phyloP scores from a whole-genome alignment of 495 filamentous ascomycete genomes.

The Penicillium paxilli region DNA sequence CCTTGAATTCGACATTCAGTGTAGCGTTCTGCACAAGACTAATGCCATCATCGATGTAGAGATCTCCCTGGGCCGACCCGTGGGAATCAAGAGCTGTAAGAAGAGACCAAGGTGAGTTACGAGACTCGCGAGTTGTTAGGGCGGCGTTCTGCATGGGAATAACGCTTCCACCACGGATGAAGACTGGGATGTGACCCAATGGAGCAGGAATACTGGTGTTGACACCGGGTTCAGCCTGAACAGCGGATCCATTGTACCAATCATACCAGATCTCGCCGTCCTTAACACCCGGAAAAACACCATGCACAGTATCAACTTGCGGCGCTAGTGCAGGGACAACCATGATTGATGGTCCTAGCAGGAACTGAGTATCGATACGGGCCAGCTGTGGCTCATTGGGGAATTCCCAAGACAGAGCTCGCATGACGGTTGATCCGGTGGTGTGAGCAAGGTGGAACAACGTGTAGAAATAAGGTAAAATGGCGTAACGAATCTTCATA shows the following conservation, averaged over 20 bases:
- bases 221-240: slow-evolving; percentile 55
- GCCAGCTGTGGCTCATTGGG: slow-evolving; percentile 72
- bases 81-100: slow-evolving; percentile 59
- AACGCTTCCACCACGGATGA: slow-evolving; percentile 67
- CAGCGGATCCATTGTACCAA: slow-evolving; percentile 66
- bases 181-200: slow-evolving; percentile 77
- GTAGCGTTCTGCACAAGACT: slow-evolving; percentile 60
- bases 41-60: slow-evolving; percentile 87
- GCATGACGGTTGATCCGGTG: slow-evolving; percentile 73
- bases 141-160: slow-evolving; percentile 71
- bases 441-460: slow-evolving; percentile 69
- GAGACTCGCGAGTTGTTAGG: slow-evolving; percentile 64
- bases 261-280: slow-evolving; percentile 74
- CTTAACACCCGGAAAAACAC: slow-evolving; percentile 73
- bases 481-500: slow-evolving; percentile 71
- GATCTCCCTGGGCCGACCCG: slow-evolving; percentile 60
- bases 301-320: slow-evolving; percentile 64
- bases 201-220: slow-evolving; percentile 76
- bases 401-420: slow-evolving; percentile 83
- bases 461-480: slow-evolving; percentile 84
- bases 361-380: slow-evolving; percentile 69
- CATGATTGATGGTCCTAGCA: slow-evolving; percentile 70
- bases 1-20: slow-evolving; percentile 59
- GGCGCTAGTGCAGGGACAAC: slow-evolving; percentile 72
- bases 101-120: slow-evolving; percentile 69